phyloP scores from a whole-genome alignment of 257 asterid genomes.

The Fraxinus americana region DNA sequence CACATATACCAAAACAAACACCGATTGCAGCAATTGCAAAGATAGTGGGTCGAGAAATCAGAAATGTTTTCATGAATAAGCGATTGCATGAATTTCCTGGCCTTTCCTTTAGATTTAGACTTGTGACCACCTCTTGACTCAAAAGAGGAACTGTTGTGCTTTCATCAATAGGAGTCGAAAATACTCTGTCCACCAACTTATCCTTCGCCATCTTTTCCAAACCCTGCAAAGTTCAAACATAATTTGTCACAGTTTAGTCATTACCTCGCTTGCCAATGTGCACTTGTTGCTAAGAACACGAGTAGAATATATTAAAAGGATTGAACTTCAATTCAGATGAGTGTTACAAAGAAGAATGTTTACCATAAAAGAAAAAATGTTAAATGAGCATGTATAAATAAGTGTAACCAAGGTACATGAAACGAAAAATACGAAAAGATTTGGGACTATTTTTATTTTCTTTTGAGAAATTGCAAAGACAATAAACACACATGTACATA shows the following conservation, averaged over 20 bases:
- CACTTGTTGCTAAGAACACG: not conserved
- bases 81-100: conserved; percentile 42
- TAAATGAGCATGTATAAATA: not conserved
- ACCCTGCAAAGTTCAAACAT: conserved; percentile 41
- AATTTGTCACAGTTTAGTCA: not conserved
- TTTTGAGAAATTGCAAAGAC: not conserved
- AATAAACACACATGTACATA: not conserved
- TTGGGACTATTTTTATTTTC: not conserved
- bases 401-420: not conserved
- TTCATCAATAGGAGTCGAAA: conserved; percentile 27
- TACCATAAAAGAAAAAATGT: not conserved
- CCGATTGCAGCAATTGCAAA: conserved; percentile 44
- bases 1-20: conserved; percentile 75
- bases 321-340: not conserved
- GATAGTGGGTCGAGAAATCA: conserved; percentile 51
- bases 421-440: not conserved
- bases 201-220: conserved; percentile 26
- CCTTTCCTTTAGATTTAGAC: conserved; percentile 38
- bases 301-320: not conserved
- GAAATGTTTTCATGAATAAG: conserved; percentile 27
- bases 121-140: conserved; percentile 52
- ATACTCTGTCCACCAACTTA: conserved; percentile 19
- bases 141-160: conserved; percentile 59
- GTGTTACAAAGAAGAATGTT: not conserved
- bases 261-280: not conserved